Evolutionary conservation across 495 filamentous ascomycete species (phyloP).

Genomic region (Collariella sp.): DNA sequence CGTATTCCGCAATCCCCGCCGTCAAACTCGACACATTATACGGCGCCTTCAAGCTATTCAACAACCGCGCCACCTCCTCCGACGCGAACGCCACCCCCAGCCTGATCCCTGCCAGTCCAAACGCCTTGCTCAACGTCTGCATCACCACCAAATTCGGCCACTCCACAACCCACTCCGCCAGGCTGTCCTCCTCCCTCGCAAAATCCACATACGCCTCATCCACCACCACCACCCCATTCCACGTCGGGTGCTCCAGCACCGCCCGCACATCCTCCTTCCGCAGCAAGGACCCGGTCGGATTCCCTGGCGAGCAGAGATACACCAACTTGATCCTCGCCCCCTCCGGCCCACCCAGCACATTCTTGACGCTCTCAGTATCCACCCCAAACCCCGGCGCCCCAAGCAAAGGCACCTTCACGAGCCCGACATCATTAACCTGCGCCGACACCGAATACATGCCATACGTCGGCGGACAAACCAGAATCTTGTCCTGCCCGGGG

Average conservation of each 20-base stretch:
- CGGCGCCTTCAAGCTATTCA: slow-evolving; percentile 90
- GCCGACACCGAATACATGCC: slow-evolving; percentile 97
- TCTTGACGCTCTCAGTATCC: slow-evolving; percentile 59
- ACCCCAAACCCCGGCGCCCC: slow-evolving; percentile 55
- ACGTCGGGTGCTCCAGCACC: slow-evolving; percentile 77
- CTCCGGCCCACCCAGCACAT: slow-evolving; percentile 47
- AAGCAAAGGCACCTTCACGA: slow-evolving; percentile 75
- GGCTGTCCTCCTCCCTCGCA: slow-evolving; percentile 62
- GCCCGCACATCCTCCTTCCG: slow-evolving; percentile 63
- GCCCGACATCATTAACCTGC: slow-evolving; percentile 78
- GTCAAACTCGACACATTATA: slow-evolving; percentile 90
- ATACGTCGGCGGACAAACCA: slow-evolving; percentile 93
- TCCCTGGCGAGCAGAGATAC: slow-evolving; percentile 90
- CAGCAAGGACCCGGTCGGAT: slow-evolving; percentile 77
- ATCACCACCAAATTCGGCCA: slow-evolving; percentile 97
- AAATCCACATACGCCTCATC: slow-evolving; percentile 99
- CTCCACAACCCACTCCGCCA: slow-evolving; percentile 88
- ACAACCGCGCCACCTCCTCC: slow-evolving; percentile 51
- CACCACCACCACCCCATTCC: slow-evolving; percentile 89
- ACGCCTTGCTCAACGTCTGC: slow-evolving; percentile 95
- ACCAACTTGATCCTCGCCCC: slow-evolving; percentile 63
- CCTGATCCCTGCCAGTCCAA: slow-evolving; percentile 88
- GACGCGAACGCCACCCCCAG: slow-evolving; percentile 58
- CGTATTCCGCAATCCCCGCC: slow-evolving; percentile 66
- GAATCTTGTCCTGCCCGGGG: slow-evolving; percentile 78